Evolutionary conservation across 805 yeast genomes (phyloP).

Genomic region (Blastobotrys attinorum): DNA sequence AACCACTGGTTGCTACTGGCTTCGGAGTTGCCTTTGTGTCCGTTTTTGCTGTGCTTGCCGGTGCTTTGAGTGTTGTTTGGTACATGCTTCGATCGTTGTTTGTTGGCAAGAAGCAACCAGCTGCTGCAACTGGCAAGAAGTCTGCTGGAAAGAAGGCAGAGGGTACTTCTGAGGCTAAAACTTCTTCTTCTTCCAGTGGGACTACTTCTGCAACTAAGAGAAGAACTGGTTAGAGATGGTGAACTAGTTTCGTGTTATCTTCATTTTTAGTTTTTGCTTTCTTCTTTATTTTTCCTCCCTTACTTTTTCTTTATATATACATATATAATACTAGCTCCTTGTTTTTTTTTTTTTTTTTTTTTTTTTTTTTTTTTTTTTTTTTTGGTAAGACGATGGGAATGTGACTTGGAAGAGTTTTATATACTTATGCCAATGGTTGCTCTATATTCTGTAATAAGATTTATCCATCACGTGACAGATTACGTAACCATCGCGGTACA

Average conservation of each 20-base stretch:
- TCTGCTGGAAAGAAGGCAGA: slow-evolving; percentile 4
- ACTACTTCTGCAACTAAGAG: slow-evolving; percentile 16
- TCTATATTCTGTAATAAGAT: no score
- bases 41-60: slow-evolving; percentile 21
- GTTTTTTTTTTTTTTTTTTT: no score
- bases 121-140: slow-evolving; percentile 2
- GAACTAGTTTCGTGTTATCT: not conserved
- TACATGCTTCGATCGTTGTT: slow-evolving; percentile 5
- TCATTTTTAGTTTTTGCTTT: not conserved
- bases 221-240: no score
- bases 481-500: no score
- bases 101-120: not conserved
- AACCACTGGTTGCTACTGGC: slow-evolving; percentile 30
- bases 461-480: no score
- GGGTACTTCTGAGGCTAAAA: not conserved
- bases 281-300: no score
- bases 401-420: no score
- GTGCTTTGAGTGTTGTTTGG: slow-evolving; percentile 19
- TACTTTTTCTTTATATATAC: no score
- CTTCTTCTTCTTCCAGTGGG: slow-evolving; percentile 5
- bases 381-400: no score
- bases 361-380: no score
- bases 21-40: slow-evolving; percentile 20
- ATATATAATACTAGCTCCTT: no score
- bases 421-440: no score